phyloP scores from a whole-genome alignment of 179 eudicot species.

The Patellifolia procumbens region DNA sequence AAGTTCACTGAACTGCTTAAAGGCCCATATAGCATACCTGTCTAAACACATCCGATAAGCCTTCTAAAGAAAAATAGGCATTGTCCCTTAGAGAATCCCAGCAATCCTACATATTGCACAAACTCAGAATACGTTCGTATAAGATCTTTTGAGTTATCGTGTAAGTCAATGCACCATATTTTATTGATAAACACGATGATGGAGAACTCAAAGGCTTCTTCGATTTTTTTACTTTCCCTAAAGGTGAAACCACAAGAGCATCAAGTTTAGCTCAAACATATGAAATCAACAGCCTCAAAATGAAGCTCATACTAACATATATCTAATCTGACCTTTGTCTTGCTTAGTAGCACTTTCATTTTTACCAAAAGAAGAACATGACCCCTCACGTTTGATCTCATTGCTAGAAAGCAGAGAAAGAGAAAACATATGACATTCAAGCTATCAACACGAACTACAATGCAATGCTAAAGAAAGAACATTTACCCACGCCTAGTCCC shows the following conservation, averaged over 20 bases:
- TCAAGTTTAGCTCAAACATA: too few species aligned
- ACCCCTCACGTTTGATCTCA: slow-evolving; percentile 88
- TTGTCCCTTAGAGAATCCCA: slow-evolving; percentile 91
- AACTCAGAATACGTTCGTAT: background rate
- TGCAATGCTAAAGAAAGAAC: background rate
- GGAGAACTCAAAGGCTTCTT: too few species aligned
- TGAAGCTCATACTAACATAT: too few species aligned
- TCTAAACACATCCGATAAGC: slow-evolving; percentile 70
- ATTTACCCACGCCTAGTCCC: slow-evolving; percentile 85
- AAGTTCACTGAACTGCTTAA: background rate
- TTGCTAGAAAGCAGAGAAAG: slow-evolving; percentile 38
- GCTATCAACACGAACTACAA: background rate
- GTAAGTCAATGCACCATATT: background rate
- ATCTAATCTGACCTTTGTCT: too few species aligned
- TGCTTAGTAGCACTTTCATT: too few species aligned
- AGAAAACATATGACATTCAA: background rate
- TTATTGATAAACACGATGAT: background rate
- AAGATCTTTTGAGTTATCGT: background rate
- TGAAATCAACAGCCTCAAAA: too few species aligned
- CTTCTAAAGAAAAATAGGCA: slow-evolving; percentile 81
- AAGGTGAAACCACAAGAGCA: too few species aligned
- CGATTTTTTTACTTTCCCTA: too few species aligned
- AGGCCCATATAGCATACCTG: slow-evolving; percentile 71
- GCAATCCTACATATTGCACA: slow-evolving; percentile 56
- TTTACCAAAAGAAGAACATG: too few species aligned